phyloP scores from a whole-genome alignment of 257 asterid genomes.

The Fraxinus anomala region DNA sequence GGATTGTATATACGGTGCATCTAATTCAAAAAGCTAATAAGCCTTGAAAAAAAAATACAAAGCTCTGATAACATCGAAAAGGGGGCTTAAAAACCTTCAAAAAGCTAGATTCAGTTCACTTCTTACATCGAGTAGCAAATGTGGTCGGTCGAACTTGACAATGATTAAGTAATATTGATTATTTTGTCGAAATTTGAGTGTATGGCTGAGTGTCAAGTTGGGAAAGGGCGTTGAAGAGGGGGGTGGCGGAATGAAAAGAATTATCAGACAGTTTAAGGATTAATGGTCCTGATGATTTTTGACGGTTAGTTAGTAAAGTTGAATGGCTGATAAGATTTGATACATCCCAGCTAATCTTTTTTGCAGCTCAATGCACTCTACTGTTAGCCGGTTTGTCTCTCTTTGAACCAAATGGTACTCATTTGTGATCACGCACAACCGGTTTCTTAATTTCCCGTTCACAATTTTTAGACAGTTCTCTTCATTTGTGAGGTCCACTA shows the following conservation, averaged over 20 bases:
- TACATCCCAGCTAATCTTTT: conserved; percentile 48
- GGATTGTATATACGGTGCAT: not conserved
- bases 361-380: conserved; percentile 53
- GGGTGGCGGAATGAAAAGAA: not conserved
- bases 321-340: conserved; percentile 40
- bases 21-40: too few relatives aligned
- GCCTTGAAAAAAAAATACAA: not conserved
- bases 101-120: conserved; percentile 15
- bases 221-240: not conserved
- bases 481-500: conserved; percentile 48
- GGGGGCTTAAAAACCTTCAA: not conserved
- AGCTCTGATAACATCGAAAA: not conserved
- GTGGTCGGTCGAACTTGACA: not conserved
- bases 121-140: conserved; percentile 28
- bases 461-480: conserved; percentile 40
- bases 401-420: conserved; percentile 44
- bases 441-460: conserved; percentile 57
- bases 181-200: not conserved
- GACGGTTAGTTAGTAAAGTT: conserved; percentile 17
- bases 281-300: conserved; percentile 28
- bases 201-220: not conserved
- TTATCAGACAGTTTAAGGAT: conserved; percentile 24
- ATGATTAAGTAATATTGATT: not conserved
- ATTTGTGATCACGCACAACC: conserved; percentile 27
- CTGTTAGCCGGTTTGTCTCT: conserved; percentile 53